Base-by-base conservation (phyloP, 805 yeast species). In the Lachancea mirantina region DNA sequence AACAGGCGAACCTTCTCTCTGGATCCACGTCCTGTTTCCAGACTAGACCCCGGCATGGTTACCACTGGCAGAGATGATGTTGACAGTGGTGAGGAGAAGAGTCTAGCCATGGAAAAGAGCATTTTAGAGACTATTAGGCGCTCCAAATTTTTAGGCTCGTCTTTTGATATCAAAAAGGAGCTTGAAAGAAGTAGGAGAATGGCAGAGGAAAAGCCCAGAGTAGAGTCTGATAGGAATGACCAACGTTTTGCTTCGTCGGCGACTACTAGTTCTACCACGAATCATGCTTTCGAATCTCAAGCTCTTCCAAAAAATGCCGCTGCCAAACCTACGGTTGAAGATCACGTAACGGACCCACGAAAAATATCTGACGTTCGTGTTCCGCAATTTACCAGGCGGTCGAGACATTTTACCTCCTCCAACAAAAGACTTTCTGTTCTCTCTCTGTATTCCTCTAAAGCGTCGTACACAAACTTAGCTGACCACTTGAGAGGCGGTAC, bases 361-460 rank as follows among this genome's bases (percentile, higher is more conserved):
- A 68, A 62, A 8, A 64, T 80, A 26, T 72, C 82, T 13, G 81
- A 76, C 40, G 77, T 80, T 26, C 66, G 67, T 36, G 74, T 80
- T 30, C 89, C 89, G 14, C 74, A 72, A 40, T 84, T 80, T 21
- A 72, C 87, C 0, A 72, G 87, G 55, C 72, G 72, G 45, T 78
- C 84, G 2, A 69, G 72, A 47, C 65, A 72, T 35, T 77, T 76
- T 50, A 68, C 79, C 22, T 67, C 68, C 35, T 71, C 76, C 5
- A 74, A 74, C 49, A 81, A 76, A 56, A 69, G 92, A 49, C 61
- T 78, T 34, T 76, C 84, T 19, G 81, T 81, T n/a, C 55, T 81
- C 25, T 78, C 87, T 1, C 62, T 78, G 56, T 77, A 78, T 46
- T 79, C 88, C 1, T 74, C 87, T 3, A 75, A 70, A 40, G 73